Base-by-base conservation (phyloP, 345 rosid species). In the Firmiana major region DNA sequence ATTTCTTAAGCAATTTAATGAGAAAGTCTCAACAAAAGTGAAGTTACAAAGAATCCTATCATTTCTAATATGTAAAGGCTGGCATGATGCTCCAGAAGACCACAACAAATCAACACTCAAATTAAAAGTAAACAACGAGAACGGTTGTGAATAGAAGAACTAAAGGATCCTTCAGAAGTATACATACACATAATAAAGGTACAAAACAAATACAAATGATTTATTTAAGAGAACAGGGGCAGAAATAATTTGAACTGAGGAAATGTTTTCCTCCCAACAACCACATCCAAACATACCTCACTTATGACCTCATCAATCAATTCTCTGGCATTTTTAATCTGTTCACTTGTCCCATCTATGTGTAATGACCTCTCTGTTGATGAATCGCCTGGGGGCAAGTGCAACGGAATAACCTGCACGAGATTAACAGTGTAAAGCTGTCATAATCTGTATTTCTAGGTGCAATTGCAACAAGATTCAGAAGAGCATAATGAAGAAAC, bases 341-440 rank as follows among this genome's bases (percentile, higher is more conserved):
- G 98, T 60, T 97, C 99, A 71, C 66, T 83, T 9, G 93, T 89
- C 74, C 99, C 99, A 87, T 97, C 98, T 79, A 97, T 90, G 80
- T 94, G 94, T 68, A 97, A 82, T 42, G 89, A 85, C 83, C 99
- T 85, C 22, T 97, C 99, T 21, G 81, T 75, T 1, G 98, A 83
- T 21, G 90, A 74, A 84, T 97, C 98, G 70, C 98, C 98, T 11
- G 99, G 98, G 26, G 99, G 98, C 53, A 92, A 86, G 86, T 94
- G 99, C 89, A 97, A 80, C 24, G 99, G 99, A 75, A 97, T 90
- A 75, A 97, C 98, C 99, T 97, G 87, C 62, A 72, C 3, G 28
- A 58, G 38, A 69, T 34, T 4, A 73, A 19, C 7, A 76, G 8
- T 8, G 31, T 45, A 21, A 7, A n/a, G 10, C 9, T 22, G 22